These are phyloP conservation scores for Salix koriyanagi DNA, from an alignment of 345 rosid genomes.

Conservation along the genomic window DNA sequence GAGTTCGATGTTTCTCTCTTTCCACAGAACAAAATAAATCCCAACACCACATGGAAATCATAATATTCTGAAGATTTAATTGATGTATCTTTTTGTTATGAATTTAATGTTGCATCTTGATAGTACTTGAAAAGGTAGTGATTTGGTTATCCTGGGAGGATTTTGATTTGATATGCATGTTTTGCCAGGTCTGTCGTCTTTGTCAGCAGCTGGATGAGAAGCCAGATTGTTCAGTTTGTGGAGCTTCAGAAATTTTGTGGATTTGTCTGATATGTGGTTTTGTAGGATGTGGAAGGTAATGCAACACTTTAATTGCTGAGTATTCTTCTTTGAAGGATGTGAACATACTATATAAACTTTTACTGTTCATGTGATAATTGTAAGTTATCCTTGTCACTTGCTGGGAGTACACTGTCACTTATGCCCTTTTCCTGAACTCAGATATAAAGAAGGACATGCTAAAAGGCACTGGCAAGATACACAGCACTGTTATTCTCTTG, in stretches of 20 bases:
- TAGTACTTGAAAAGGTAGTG: not conserved
- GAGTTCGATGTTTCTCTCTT: constrained; percentile 5
- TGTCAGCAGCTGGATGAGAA: constrained; percentile 89
- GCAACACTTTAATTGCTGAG: not conserved
- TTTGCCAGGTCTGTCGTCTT: constrained; percentile 71
- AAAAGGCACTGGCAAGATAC: constrained; percentile 86
- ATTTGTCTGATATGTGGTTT: constrained; percentile 89
- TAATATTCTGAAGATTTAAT: not conserved
- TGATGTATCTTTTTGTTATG: not conserved
- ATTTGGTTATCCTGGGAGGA: not conserved
- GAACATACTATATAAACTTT: not conserved
- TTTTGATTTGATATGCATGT: not conserved
- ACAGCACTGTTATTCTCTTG: constrained; percentile 87
- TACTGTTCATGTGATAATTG: constrained; percentile 6
- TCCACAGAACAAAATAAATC: not conserved
- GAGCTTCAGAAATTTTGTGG: constrained; percentile 79
- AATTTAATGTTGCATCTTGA: no score
- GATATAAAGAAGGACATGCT: constrained; percentile 94
- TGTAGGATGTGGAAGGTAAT: constrained; percentile 93
- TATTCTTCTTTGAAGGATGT: constrained; percentile 1
- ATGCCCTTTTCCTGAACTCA: constrained; percentile 25
- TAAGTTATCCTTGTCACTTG: not conserved
- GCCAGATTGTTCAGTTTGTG: constrained; percentile 73
- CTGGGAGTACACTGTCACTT: not conserved
- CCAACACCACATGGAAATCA: not conserved